These are phyloP conservation scores for Taiozyma sp. DNA, from an alignment of 1,139 yeast genomes.

Conservation along the genomic window DNA sequence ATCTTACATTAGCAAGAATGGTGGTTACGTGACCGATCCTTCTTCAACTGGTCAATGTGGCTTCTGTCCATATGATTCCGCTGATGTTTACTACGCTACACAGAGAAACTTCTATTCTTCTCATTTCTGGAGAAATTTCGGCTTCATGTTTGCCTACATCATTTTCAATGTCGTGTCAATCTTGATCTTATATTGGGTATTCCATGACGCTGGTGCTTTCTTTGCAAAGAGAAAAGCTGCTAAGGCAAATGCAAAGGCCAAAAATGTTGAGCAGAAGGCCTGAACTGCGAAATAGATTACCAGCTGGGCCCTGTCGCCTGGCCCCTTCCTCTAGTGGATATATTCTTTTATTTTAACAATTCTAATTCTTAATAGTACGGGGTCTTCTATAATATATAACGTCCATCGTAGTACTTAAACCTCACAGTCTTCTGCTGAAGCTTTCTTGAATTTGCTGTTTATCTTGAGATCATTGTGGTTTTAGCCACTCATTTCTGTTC, in stretches of 20 bases:
- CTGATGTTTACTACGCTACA: constrained; percentile 46
- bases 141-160: constrained; percentile 37
- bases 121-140: constrained; percentile 64
- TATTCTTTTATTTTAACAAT: neutral
- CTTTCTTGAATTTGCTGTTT: no score
- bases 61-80: constrained; percentile 39
- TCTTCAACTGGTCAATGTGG: constrained; percentile 38
- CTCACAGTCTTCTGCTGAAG: no score
- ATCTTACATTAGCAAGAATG: constrained; percentile 37
- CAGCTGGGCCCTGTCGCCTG: no score
- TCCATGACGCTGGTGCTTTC: constrained; percentile 11
- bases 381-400: neutral
- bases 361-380: neutral
- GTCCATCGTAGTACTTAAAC: no score
- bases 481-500: neutral
- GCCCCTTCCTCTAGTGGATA: no score
- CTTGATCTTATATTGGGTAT: constrained; percentile 57
- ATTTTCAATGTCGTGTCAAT: constrained; percentile 47
- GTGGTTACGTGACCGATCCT: constrained; percentile 48
- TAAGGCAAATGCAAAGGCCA: constrained; percentile 22
- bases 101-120: constrained; percentile 36
- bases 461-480: no score
- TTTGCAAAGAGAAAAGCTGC: constrained; percentile 55
- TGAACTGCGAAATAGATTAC: neutral
- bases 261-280: neutral